Evolutionary conservation across 192 early-diverging fungal species (phyloP), one percentile per base, ranked within the genome.

Genomic region (Kappamyces sp.): DNA sequence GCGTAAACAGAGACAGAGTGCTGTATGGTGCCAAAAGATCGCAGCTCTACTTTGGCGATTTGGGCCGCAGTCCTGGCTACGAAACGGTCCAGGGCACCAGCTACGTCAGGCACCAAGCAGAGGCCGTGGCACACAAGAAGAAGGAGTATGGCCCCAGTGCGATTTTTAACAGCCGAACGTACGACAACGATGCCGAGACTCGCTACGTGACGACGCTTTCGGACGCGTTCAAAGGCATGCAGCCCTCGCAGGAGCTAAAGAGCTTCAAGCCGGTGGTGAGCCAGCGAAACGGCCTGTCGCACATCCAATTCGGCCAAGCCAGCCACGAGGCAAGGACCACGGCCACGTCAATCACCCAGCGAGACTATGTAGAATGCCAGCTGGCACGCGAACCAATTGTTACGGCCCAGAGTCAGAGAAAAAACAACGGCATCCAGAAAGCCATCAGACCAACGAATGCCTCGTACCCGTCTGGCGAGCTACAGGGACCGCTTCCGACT

Each of bases 281-380:
- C 31, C 52, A 54, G 31, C 10, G 42, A 23, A 54, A 54, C 15
- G 52, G 52, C 5, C 13, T n/a, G 2, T 46, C 41, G 31, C 13
- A 58, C 41, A 58, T 58, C 4, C 31, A 34, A 5, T 58, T 58
- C 47, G 55, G 55, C n/a, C 12, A 54, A 34, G 52, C 37, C 23
- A 23, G 23, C 23, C 23, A 23, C 23, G 23, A 23, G 23, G 23
- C 23, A 23, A 23, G 23, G 23, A 23, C 12, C 13, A 58, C 36
- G 7, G 55, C 42, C 7, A 9, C n/a, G n/a, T 58, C 55, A 1
- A 44, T 58, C 8, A 58, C 55, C n/a, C 42, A 58, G 23, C 3
- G 31, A 42, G 55, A 58, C 35, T 58, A 46, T 41, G 23, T 23
- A 23, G 23, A 23, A 23, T 23, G 23, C 23, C 23, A 23, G 23